Evolutionary conservation across 306 rosid species (phyloP).

Genomic region (Vigna trinervia): DNA sequence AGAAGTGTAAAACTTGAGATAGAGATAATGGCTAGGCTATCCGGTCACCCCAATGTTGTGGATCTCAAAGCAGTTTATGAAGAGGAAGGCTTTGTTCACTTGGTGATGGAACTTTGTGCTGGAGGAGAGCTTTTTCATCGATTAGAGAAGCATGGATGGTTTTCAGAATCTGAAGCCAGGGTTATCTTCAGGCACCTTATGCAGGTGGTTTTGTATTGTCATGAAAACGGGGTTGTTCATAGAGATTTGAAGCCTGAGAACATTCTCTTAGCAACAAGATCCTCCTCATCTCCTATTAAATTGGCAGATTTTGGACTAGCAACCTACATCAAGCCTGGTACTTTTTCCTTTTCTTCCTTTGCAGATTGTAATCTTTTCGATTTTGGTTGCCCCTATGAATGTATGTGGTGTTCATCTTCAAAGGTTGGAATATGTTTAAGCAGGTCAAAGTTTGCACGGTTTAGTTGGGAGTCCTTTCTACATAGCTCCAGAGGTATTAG

Average conservation of each 20-base stretch:
- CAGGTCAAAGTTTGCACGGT: constrained; percentile 88
- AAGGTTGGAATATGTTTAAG: constrained; percentile 49
- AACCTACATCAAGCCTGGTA: constrained; percentile 90
- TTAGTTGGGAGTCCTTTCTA: constrained; percentile 93
- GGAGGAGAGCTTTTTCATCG: constrained; percentile 89
- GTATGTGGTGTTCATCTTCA: constrained; percentile 39
- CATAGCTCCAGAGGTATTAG: constrained; percentile 88
- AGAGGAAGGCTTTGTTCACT: constrained; percentile 80
- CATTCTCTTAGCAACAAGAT: constrained; percentile 75
- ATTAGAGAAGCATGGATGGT: constrained; percentile 76
- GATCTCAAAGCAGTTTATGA: constrained; percentile 91
- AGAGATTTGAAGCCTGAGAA: constrained; percentile 91
- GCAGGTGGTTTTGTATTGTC: constrained; percentile 87
- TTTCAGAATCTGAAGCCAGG: constrained; percentile 74
- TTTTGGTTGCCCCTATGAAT: constrained; percentile 2
- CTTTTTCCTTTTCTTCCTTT: constrained; percentile 33
- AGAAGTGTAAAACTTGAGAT: constrained; percentile 84
- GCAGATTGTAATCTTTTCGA: constrained; percentile 31
- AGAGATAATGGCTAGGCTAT: constrained; percentile 83
- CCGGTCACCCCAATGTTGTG: constrained; percentile 89
- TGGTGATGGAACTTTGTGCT: constrained; percentile 97
- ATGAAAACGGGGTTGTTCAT: constrained; percentile 85
- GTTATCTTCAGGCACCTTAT: constrained; percentile 81
- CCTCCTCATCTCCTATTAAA: constrained; percentile 80
- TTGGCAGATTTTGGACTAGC: constrained; percentile 94